A percentile compares a stretch with the other conserved stretches of the same genome.
Evolutionary conservation across 192 early-diverging fungal genomes (phyloP).

Genomic region (Backusella liffmaniae): DNA sequence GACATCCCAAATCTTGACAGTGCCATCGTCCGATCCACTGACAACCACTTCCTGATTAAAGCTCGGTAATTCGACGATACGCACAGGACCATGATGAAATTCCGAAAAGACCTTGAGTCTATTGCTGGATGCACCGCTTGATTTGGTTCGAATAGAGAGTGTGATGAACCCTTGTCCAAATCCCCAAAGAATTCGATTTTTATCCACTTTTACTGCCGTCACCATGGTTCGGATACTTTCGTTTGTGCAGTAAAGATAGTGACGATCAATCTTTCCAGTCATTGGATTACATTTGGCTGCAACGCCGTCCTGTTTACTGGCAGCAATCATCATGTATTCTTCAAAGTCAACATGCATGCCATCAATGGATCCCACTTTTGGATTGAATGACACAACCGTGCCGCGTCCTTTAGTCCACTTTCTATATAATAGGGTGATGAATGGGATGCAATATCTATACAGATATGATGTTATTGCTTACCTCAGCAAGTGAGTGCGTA

Average conservation of each 20-base stretch:
- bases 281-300: slow-evolving; percentile 55
- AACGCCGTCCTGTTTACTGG: slow-evolving; percentile 49
- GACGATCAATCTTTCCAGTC: slow-evolving; percentile 62
- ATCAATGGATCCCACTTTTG: slow-evolving; percentile 55
- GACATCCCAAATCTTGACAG: slow-evolving; percentile 54
- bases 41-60: slow-evolving; percentile 32
- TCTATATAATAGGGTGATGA: slow-evolving; percentile 8
- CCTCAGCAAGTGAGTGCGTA: slow-evolving; percentile 37
- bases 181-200: slow-evolving; percentile 59
- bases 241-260: slow-evolving; percentile 44
- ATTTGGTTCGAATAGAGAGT: slow-evolving; percentile 45
- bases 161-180: slow-evolving; percentile 51
- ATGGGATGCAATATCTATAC: not conserved
- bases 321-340: slow-evolving; percentile 52
- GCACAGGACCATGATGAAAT: slow-evolving; percentile 56
- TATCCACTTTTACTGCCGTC: slow-evolving; percentile 54
- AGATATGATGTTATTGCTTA: not conserved
- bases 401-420: slow-evolving; percentile 52
- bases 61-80: slow-evolving; percentile 19
- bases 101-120: slow-evolving; percentile 48
- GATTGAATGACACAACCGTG: slow-evolving; percentile 48
- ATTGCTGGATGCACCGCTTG: slow-evolving; percentile 13
- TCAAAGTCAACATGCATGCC: slow-evolving; percentile 47
- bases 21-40: slow-evolving; percentile 51
- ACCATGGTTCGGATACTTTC: slow-evolving; percentile 41